phyloP scores from a whole-genome alignment of 2,329 filamentous ascomycete genomes.

The Botrytis hyacinthi region DNA sequence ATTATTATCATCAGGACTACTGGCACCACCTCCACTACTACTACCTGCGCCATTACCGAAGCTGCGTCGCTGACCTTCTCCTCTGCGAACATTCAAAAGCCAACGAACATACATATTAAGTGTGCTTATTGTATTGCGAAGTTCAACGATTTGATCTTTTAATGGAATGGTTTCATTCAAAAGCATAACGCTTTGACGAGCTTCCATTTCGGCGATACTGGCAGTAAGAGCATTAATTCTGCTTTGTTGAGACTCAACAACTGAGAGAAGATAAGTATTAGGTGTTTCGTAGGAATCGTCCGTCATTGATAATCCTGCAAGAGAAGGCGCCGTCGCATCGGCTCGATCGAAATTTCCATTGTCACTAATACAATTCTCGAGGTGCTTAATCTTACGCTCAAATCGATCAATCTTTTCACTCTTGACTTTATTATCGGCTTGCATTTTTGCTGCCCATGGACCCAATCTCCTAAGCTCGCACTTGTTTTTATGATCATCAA shows the following conservation, averaged over 20 bases:
- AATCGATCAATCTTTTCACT: conserved; percentile 48
- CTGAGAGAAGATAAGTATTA: conserved; percentile 45
- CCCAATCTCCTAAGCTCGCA: conserved; percentile 56
- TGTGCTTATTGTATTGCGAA: conserved; percentile 38
- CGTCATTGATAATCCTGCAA: conserved; percentile 13
- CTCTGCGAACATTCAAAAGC: conserved; percentile 38
- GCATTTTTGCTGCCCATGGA: conserved; percentile 48
- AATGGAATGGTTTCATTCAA: conserved; percentile 61
- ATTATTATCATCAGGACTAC: conserved; percentile 5
- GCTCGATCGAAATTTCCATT: conserved; percentile 33
- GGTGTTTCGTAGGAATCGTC: conserved; percentile 40
- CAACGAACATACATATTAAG: conserved; percentile 40
- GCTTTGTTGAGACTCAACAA: conserved; percentile 53
- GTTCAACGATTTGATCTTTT: conserved; percentile 60
- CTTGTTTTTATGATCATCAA: conserved; percentile 47
- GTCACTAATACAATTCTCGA: conserved; percentile 40
- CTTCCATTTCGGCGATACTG: conserved; percentile 57
- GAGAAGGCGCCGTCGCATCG: conserved; percentile 26
- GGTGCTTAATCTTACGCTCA: conserved; percentile 45
- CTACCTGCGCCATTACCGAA: neutral
- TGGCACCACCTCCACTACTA: neutral
- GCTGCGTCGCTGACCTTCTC: conserved; percentile 32
- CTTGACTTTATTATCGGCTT: conserved; percentile 43
- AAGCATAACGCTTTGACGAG: conserved; percentile 58
- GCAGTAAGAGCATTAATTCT: conserved; percentile 58